phyloP scores from a whole-genome alignment of 2,329 filamentous ascomycete species.

The Sarocladium oryzae region DNA sequence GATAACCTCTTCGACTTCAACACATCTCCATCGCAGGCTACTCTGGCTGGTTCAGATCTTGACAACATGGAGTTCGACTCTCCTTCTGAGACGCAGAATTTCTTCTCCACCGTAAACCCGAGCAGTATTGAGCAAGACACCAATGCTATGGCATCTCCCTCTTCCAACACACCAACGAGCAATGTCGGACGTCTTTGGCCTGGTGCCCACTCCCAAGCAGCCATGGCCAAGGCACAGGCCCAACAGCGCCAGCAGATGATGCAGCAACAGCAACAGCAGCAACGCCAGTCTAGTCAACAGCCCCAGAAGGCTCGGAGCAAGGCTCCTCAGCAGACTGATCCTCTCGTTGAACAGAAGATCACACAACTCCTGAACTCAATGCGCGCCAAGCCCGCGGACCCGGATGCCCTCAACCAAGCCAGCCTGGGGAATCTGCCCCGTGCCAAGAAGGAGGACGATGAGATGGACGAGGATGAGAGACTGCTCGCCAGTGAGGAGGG shows the following conservation, averaged over 20 bases:
- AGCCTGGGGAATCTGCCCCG: slow-evolving; percentile 63
- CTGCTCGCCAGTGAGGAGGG: slow-evolving; percentile 93
- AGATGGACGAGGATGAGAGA: slow-evolving; percentile 97
- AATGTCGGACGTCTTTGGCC: slow-evolving; percentile 75
- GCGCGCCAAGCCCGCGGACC: slow-evolving; percentile 61
- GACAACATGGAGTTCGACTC: slow-evolving; percentile 58
- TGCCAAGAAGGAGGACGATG: slow-evolving; percentile 87
- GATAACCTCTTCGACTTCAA: slow-evolving; percentile 69
- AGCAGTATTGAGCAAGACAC: slow-evolving; percentile 61
- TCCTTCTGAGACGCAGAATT: slow-evolving; percentile 51
- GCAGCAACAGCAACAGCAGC: slow-evolving; percentile 41
- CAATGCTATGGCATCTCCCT: slow-evolving; percentile 40
- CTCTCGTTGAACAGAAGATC: slow-evolving; percentile 85
- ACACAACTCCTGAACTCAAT: slow-evolving; percentile 89
- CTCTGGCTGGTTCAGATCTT: slow-evolving; percentile 54
- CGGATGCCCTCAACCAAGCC: slow-evolving; percentile 37
- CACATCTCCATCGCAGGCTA: slow-evolving; percentile 54
- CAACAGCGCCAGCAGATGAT: slow-evolving; percentile 61
- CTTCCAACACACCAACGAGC: slow-evolving; percentile 37
- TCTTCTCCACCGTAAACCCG: slow-evolving; percentile 64
- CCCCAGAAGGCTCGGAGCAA: slow-evolving; percentile 40
- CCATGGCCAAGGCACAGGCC: slow-evolving; percentile 64
- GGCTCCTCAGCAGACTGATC: slow-evolving; percentile 51
- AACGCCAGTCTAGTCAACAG: slow-evolving; percentile 41
- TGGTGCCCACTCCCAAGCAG: slow-evolving; percentile 88